Evolutionary conservation across 176 grass and related monocot genomes (phyloP), one percentile per base, ranked within the genome.

Genomic region (Thalia dealbata): DNA sequence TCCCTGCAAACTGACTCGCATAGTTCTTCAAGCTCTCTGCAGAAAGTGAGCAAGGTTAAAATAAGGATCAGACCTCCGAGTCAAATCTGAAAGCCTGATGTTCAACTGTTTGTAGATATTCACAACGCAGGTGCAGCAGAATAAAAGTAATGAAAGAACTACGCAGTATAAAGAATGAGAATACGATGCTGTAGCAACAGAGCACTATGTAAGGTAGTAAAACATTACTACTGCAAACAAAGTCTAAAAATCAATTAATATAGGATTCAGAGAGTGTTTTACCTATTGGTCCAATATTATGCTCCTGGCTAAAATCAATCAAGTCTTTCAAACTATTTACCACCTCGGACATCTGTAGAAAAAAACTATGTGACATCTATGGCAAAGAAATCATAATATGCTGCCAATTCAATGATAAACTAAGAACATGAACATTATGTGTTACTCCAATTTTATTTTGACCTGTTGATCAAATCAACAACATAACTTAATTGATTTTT

Each of bases 321-420:
- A 97, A 80, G 72, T 88, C 89, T 66, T 97, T 97, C 93, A 97
- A 92, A 78, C 88, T 88, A 90, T 89, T 92, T 68, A 97, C 93
- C 73, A 97, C 89, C 83, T 97, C 93, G 14, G 89, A 92, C 84
- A 97, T 90, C 89, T 97, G 76, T 50, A 10, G 78, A 78, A 42
- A 24, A 9, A 75, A 50, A 73, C 3, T 10, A 3, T 26, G 13
- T 14, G 26, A 28, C 62, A 32, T 13, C 0, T 64, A 30, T 18
- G 26, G 13, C 12, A 16, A 16, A 26, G n/a, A 11, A 62, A 64
- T 5, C 77, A 50, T 23, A 3, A 14, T 50, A 50, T 22, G 67
- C 10, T 22, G 29, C 8, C n/a, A 50, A 24, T 7, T 12, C 19
- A 45, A 11, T 18, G 29, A 18, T 14, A 46, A 70, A 48, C n/a